Evolutionary conservation across 1,284 basidiomycete species (phyloP), one percentile per base, ranked within the genome.

Genomic region (Leccinum angustisporum): DNA sequence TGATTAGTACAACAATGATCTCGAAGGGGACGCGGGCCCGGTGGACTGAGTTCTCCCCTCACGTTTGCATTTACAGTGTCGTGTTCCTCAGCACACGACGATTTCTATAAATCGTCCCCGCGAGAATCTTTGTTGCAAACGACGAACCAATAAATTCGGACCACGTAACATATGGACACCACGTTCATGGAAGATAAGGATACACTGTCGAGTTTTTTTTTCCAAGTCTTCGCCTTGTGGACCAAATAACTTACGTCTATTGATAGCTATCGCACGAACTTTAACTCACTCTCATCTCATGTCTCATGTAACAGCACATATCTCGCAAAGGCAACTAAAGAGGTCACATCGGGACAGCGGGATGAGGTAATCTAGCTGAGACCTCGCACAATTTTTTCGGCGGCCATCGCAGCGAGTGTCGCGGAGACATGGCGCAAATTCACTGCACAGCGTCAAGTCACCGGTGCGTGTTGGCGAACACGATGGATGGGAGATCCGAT

Each of bases 401-500:
- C 16, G 33, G 36, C 16, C 30, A 52, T 46, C 50, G n/a, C 27
- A 36, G 48, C 38, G 25, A 40, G 18, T 46, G 34, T 31, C 31
- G 33, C 50, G 52, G 14, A 30, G 38, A 53, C 31, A 60, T 54
- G 59, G 46, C 53, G 36, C 61, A 54, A 58, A 60, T 61, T 56
- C 25, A 55, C 56, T 56, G 56, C 31, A 48, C 33, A 58, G 67
- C 59, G 59, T 57, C 66, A 62, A 52, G 58, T 58, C 57, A 16
- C 65, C 61, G 63, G 43, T 10, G 58, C 61, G 54, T 33, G 48
- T 34, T 58, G 59, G 34, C 57, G n/a, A 61, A 58, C 59, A 65
- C 61, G 69, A 61, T 61, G 65, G 13, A 53, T 31, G 52, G 61
- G 66, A 64, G 68, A 72, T 73, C 68, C 68, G 68, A 53, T 59